A percentile compares a stretch with the other conserved stretches of the same genome.
phyloP scores from a whole-genome alignment of 148 eudicot species.

The Oxyria digyna region DNA sequence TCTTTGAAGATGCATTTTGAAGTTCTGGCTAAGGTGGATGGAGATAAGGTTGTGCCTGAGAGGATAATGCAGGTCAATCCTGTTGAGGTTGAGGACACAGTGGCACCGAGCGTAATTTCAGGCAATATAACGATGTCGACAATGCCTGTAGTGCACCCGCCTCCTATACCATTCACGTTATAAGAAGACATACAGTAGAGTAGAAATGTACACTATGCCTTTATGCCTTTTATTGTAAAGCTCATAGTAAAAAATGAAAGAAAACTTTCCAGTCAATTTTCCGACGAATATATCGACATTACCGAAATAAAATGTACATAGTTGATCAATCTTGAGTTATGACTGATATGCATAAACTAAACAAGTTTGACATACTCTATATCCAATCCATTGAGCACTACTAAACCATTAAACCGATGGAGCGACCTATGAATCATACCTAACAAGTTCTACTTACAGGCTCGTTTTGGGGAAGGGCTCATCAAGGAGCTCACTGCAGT shows the following conservation, averaged over 20 bases:
- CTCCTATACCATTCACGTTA: slow-evolving; percentile 44
- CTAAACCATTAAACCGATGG: too few relatives aligned
- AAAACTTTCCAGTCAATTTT: too few relatives aligned
- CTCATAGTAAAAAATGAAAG: neutral
- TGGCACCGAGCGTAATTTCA: slow-evolving; percentile 31
- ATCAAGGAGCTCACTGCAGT: slow-evolving; percentile 48
- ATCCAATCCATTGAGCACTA: too few relatives aligned
- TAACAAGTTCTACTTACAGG: slow-evolving; percentile 4
- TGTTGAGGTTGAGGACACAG: slow-evolving; percentile 38
- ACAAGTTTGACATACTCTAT: too few relatives aligned
- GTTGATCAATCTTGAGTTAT: too few relatives aligned
- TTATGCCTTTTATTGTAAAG: slow-evolving; percentile 7
- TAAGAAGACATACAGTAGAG: too few relatives aligned
- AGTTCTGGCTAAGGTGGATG: slow-evolving; percentile 85
- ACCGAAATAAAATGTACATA: too few relatives aligned
- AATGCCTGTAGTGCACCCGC: slow-evolving; percentile 43
- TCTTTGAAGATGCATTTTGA: slow-evolving; percentile 78
- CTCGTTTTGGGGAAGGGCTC: slow-evolving; percentile 14
- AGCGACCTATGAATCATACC: too few relatives aligned
- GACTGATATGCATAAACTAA: too few relatives aligned
- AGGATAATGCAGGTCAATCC: slow-evolving; percentile 66
- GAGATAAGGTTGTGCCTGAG: slow-evolving; percentile 78
- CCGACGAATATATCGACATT: too few relatives aligned
- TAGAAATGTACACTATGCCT: neutral
- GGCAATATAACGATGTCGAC: slow-evolving; percentile 60